Base-by-base conservation (phyloP, 352 stramenopile species). In the Lagenidium sp. region DNA sequence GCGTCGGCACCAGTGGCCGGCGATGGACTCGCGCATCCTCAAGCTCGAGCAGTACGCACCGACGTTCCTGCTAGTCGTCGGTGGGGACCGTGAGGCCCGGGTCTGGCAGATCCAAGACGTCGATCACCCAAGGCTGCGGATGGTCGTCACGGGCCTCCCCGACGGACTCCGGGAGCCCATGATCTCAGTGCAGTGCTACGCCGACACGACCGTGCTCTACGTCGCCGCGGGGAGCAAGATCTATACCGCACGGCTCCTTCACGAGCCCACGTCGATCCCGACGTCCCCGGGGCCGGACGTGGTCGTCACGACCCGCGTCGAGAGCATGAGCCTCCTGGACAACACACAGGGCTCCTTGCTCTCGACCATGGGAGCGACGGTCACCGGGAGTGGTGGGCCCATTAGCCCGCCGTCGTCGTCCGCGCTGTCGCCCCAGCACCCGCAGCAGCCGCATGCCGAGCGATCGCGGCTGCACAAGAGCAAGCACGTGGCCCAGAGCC, bases 81-180 rank as follows among this genome's bases (percentile, higher is more conserved):
- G 76, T 0, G 59, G 56, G 1, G 76, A 89, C 22, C 71, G 74
- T 18, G 77, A 89, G 41, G 77, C 73, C 10, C 64, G 71, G 3
- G 68, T 89, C 44, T 89, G 71, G 71, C 58, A 65, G 4, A 36
- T 84, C 22, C 42, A 41, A 2, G 36, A 49, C 4, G 30, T 61
- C 12, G 35, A 36, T 2, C 60, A 62, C 2, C 66, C 65, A 0
- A 50, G 64, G 20, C 52, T 78, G 6, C 51, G 62, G 10, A 65
- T 84, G 66, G 49, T 65, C 8, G 53, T 89, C 22, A 52, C 56
- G 0, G 67, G 74, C n/a, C 47, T 86, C 1, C 77, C 77, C 0
- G 77, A 89, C 30, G 59, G 59, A 0, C 26, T 85, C 8, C 57
- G 52, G 0, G 68, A 64, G 10, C 41, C 59, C 0, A 73, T 86